A percentile compares a stretch with the other conserved stretches of the same genome.
phyloP scores from a whole-genome alignment of 208 protist genomes.

The Plasmodiophora brassicae region DNA sequence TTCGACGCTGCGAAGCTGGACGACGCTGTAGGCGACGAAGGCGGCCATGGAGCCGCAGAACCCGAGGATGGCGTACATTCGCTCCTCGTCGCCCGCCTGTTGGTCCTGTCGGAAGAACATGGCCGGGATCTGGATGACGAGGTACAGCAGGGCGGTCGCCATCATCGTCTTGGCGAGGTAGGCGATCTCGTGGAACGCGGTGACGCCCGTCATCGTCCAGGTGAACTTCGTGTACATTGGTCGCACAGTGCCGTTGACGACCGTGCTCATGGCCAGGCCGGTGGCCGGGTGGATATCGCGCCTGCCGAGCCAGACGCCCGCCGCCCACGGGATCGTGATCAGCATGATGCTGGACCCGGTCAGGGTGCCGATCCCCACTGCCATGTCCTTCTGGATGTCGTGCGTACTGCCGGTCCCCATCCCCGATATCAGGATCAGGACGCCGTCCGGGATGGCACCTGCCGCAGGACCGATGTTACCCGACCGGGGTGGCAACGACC shows the following conservation, averaged over 20 bases:
- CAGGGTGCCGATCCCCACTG: conserved; percentile 61
- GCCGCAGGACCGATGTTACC: conserved; percentile 36
- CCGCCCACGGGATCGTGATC: conserved; percentile 56
- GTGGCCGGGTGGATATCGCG: conserved; percentile 40
- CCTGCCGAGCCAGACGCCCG: conserved; percentile 41
- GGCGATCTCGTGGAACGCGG: conserved; percentile 47
- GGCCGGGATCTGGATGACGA: conserved; percentile 55
- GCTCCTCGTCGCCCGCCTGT: background rate
- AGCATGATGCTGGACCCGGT: conserved; percentile 65
- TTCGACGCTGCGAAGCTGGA: background rate
- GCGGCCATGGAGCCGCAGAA: background rate
- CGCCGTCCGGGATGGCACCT: conserved; percentile 54
- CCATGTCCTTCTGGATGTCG: conserved; percentile 55
- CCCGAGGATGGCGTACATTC: background rate
- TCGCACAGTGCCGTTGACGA: background rate
- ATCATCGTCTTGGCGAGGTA: conserved; percentile 55
- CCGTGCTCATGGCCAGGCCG: conserved; percentile 38
- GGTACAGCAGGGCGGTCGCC: conserved; percentile 38
- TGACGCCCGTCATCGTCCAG: conserved; percentile 41
- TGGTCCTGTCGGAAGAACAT: background rate
- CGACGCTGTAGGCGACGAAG: background rate
- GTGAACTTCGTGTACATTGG: background rate
- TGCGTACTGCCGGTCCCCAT: conserved; percentile 41
- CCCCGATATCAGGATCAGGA: conserved; percentile 55
- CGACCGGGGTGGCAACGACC: background rate